Evolutionary conservation across 2,329 filamentous ascomycete genomes (phyloP).

Genomic region (Myriosclerotinia duriaeana): DNA sequence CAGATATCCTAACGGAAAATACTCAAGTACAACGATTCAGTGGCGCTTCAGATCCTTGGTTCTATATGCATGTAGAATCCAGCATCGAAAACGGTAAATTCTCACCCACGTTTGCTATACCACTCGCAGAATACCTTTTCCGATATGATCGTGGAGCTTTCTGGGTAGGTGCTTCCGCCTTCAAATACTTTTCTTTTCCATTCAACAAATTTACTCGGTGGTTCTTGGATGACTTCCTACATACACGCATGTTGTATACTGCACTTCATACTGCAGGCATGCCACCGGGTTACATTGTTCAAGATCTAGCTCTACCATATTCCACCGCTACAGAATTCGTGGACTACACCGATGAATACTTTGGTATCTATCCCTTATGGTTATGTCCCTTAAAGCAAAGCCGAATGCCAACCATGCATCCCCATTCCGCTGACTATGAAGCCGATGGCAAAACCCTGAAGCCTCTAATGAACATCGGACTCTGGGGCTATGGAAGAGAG

Average conservation of each 20-base stretch:
- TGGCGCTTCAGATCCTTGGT: constrained; percentile 59
- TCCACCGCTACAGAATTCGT: constrained; percentile 52
- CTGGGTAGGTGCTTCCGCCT: constrained; percentile 62
- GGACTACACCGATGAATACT: constrained; percentile 48
- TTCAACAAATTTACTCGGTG: constrained; percentile 60
- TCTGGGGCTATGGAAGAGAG: constrained; percentile 80
- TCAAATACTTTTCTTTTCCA: constrained; percentile 59
- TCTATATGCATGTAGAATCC: constrained; percentile 60
- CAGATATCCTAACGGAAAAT: constrained; percentile 40
- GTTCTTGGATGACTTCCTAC: constrained; percentile 59
- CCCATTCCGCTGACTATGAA: constrained; percentile 33
- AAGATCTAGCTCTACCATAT: constrained; percentile 61
- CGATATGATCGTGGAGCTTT: constrained; percentile 65
- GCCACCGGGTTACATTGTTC: constrained; percentile 57
- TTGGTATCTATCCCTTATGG: constrained; percentile 57
- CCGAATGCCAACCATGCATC: constrained; percentile 39
- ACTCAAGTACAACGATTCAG: constrained; percentile 48
- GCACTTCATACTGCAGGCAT: constrained; percentile 60
- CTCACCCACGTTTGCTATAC: constrained; percentile 44
- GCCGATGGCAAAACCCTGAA: constrained; percentile 38
- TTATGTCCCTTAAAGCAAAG: constrained; percentile 52
- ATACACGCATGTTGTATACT: constrained; percentile 61
- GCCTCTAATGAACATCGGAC: constrained; percentile 62
- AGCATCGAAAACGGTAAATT: constrained; percentile 24
- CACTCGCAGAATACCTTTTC: constrained; percentile 56